phyloP scores from a whole-genome alignment of 1,284 basidiomycete species.

The Psilocybe mexicana region DNA sequence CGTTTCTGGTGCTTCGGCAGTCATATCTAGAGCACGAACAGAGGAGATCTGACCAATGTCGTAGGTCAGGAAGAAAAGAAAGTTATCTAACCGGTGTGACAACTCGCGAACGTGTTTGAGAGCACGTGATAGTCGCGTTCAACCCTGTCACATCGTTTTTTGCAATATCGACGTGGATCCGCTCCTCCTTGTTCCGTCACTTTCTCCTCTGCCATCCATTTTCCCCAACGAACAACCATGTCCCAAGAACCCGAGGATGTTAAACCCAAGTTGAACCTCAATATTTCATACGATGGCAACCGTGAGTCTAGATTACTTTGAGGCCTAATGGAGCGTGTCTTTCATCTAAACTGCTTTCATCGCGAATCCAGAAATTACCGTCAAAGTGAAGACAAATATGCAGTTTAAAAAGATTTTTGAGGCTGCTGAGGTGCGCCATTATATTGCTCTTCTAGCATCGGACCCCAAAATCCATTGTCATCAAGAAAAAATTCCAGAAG shows the following conservation, averaged over 20 bases:
- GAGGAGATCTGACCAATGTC: too few relatives aligned
- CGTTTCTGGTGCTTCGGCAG: neutral
- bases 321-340: neutral
- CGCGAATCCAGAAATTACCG: constrained; percentile 48
- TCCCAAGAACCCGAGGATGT: constrained; percentile 60
- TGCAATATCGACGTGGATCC: neutral
- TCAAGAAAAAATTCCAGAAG: constrained; percentile 59
- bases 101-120: neutral
- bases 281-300: constrained; percentile 51
- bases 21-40: neutral
- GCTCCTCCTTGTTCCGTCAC: too few relatives aligned
- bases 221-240: constrained; percentile 31
- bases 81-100: neutral
- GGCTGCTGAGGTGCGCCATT: constrained; percentile 55
- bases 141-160: neutral
- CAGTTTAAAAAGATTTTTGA: constrained; percentile 67
- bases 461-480: neutral
- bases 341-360: constrained; percentile 1
- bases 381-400: constrained; percentile 65
- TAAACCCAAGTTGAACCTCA: constrained; percentile 67
- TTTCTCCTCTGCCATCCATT: too few relatives aligned
- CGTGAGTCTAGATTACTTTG: constrained; percentile 30
- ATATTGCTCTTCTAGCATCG: neutral
- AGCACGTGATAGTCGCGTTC: constrained; percentile 4
- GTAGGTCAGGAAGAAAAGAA: neutral